These are phyloP conservation scores for Populus tremula DNA, from an alignment of 345 rosid genomes.

Conservation along the genomic window DNA sequence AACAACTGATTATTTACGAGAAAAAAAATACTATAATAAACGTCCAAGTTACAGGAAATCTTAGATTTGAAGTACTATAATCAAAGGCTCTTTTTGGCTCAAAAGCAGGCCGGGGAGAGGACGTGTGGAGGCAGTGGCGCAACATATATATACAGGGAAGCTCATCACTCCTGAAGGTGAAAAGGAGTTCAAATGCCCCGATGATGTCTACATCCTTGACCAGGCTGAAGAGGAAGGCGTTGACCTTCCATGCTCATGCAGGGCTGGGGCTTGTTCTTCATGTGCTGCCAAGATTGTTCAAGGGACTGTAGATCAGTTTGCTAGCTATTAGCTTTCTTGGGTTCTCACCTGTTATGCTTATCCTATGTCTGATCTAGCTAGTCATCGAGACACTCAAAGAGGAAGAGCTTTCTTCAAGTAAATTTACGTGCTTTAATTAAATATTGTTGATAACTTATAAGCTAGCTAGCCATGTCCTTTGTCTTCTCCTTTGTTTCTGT, in stretches of 20 bases:
- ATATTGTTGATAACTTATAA: no score
- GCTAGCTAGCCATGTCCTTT: no score
- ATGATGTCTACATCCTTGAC: constrained; percentile 64
- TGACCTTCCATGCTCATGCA: constrained; percentile 87
- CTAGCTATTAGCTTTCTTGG: constrained; percentile 75
- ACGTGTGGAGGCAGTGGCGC: constrained; percentile 68
- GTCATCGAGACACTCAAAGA: constrained; percentile 87
- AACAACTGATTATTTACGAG: background rate
- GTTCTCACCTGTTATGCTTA: constrained; percentile 82
- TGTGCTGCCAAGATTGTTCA: constrained; percentile 62
- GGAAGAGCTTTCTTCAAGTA: constrained; percentile 43
- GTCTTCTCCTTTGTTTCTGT: no score
- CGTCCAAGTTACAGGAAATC: background rate
- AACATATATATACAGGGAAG: constrained; percentile 61
- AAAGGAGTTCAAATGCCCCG: constrained; percentile 49
- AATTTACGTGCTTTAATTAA: no score
- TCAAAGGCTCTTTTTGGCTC: constrained; percentile 49
- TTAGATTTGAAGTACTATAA: background rate
- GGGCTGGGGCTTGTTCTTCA: constrained; percentile 89
- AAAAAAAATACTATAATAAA: background rate
- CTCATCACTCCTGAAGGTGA: constrained; percentile 67
- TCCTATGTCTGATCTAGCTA: constrained; percentile 50
- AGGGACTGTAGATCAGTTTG: constrained; percentile 72
- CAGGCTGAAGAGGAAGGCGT: constrained; percentile 63
- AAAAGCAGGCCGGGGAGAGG: constrained; percentile 49